These are phyloP conservation scores for Penicillium tannophilum DNA, from an alignment of 495 filamentous ascomycete genomes.

Conservation along the genomic window DNA sequence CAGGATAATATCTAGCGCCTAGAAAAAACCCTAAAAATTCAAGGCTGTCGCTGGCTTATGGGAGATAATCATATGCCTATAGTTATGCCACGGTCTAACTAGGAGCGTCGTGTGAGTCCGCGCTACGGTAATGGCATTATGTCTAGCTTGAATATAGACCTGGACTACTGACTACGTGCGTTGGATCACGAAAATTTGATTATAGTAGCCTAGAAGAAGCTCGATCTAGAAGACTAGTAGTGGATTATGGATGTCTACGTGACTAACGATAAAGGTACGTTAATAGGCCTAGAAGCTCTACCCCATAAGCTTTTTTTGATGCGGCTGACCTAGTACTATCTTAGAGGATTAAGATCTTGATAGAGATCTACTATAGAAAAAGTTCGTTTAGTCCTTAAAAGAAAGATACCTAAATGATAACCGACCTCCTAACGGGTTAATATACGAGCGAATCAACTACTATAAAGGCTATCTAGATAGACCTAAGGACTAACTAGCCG, in stretches of 20 bases:
- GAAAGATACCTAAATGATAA: slow-evolving; percentile 17
- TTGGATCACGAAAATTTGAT: slow-evolving; percentile 17
- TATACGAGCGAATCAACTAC: slow-evolving; percentile 18
- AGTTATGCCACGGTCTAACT: not conserved
- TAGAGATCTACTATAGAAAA: slow-evolving; percentile 1
- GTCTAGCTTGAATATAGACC: slow-evolving; percentile 3
- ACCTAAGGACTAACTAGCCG: slow-evolving; percentile 1
- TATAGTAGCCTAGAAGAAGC: slow-evolving; percentile 4
- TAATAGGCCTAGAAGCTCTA: not conserved
- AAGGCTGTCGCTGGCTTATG: slow-evolving; percentile 8
- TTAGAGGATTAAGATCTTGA: slow-evolving; percentile 2
- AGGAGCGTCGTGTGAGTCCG: slow-evolving; percentile 1
- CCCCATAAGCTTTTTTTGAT: not conserved
- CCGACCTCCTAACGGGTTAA: slow-evolving; percentile 14
- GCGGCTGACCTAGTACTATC: not conserved
- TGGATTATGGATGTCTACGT: slow-evolving; percentile 24
- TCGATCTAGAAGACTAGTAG: slow-evolving; percentile 9
- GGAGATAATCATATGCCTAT: slow-evolving; percentile 5
- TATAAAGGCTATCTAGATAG: slow-evolving; percentile 15
- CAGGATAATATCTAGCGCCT: not conserved
- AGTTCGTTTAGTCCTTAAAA: slow-evolving; percentile 10
- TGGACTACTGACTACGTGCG: slow-evolving; percentile 7
- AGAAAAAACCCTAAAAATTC: slow-evolving; percentile 1
- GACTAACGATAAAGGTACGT: slow-evolving; percentile 6
- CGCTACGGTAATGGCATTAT: not conserved